Percentiles rank a stretch among this genome's conserved stretches.
These are phyloP conservation scores for Hura crepitans DNA, from an alignment of 441 rosid genomes.

Conservation along the genomic window DNA sequence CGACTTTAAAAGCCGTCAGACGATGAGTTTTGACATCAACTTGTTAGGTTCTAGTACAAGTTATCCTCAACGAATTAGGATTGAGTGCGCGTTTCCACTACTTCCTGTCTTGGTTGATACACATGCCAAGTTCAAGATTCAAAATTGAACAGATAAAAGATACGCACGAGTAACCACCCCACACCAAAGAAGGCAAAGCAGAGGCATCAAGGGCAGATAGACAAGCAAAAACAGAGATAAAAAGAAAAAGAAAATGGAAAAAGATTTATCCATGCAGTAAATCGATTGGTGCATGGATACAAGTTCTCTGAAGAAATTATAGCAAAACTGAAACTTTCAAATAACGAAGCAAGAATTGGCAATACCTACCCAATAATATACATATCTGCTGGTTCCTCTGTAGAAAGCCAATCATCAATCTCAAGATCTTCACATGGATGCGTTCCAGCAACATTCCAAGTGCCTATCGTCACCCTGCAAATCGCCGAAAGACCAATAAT, in stretches of 20 bases:
- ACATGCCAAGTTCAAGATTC: conserved; percentile 9
- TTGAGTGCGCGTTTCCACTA: background rate
- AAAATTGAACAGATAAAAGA: background rate
- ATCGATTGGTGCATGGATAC: background rate
- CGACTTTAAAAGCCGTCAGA: background rate
- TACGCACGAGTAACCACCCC: background rate
- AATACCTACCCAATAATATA: conserved; percentile 74
- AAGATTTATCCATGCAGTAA: background rate
- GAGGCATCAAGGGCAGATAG: background rate
- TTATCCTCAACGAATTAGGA: too few species aligned
- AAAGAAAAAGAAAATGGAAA: too few species aligned
- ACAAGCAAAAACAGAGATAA: conserved; percentile 2
- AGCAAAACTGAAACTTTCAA: background rate
- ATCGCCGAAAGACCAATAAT: conserved; percentile 7
- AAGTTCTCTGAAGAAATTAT: background rate
- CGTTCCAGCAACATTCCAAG: conserved; percentile 99
- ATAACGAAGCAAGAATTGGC: conserved; percentile 2
- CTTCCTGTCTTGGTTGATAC: background rate
- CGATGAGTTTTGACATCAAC: background rate
- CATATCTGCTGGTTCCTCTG: conserved; percentile 78
- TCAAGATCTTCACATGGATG: conserved; percentile 65
- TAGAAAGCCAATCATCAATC: conserved; percentile 83
- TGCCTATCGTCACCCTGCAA: conserved; percentile 68
- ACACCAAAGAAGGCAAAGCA: background rate
- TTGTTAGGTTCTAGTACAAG: too few species aligned